phyloP scores from a whole-genome alignment of 225 moss, liverwort and hornwort genomes.

The Climacium dendroides region DNA sequence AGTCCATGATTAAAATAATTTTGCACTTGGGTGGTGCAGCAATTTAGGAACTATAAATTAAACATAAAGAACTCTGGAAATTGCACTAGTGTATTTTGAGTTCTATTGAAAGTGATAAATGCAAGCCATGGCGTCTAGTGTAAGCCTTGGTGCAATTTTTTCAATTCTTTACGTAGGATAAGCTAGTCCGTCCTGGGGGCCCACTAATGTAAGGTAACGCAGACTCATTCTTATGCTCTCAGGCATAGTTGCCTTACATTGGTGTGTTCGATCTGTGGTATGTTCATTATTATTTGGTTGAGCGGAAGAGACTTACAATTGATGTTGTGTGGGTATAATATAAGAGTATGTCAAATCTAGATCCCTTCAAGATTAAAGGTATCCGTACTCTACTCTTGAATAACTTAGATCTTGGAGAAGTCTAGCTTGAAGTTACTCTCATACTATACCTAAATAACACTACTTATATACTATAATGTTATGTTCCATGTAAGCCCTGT shows the following conservation, averaged over 20 bases:
- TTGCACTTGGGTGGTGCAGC: neutral
- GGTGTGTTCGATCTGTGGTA: neutral
- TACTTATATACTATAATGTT: neutral
- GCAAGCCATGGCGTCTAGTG: neutral
- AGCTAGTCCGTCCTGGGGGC: neutral
- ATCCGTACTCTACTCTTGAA: too few relatives aligned
- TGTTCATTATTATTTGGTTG: neutral
- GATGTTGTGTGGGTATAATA: neutral
- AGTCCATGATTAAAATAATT: neutral
- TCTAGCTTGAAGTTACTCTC: neutral
- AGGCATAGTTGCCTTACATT: neutral
- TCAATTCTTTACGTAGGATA: neutral
- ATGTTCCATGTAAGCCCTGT: neutral
- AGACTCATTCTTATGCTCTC: neutral
- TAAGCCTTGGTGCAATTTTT: neutral
- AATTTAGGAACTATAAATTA: neutral
- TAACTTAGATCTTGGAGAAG: neutral
- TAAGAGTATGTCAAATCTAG: neutral
- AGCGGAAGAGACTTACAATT: neutral
- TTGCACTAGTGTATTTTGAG: neutral
- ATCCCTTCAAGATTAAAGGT: neutral
- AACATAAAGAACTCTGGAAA: neutral
- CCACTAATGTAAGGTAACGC: neutral
- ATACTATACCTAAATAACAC: too few relatives aligned
- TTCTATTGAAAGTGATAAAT: neutral